These are phyloP conservation scores for Ogataea dorogensis DNA, from an alignment of 805 yeast species.

Conservation along the genomic window DNA sequence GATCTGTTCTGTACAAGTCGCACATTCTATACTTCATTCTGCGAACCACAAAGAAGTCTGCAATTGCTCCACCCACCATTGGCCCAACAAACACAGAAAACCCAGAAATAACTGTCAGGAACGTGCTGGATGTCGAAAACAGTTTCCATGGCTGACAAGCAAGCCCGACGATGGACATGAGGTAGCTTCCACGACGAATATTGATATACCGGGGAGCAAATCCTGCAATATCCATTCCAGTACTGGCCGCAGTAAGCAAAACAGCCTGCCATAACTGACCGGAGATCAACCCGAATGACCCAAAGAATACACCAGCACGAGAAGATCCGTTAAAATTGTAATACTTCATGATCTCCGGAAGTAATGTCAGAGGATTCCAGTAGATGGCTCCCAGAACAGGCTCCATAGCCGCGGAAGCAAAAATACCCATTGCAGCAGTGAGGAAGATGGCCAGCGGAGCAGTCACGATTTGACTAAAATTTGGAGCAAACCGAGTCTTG, in stretches of 20 bases:
- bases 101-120: conserved; percentile 72
- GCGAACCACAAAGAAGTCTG: conserved; percentile 28
- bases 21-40: conserved; percentile 32
- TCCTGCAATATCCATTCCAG: conserved; percentile 52
- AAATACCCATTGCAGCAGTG: conserved; percentile 62
- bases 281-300: conserved; percentile 37
- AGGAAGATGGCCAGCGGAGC: conserved; percentile 60
- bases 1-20: conserved; percentile 22
- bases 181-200: conserved; percentile 45
- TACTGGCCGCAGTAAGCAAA: conserved; percentile 41
- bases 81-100: conserved; percentile 61
- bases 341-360: conserved; percentile 38
- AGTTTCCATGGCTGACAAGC: conserved; percentile 43
- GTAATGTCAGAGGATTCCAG: conserved; percentile 50
- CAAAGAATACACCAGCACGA: conserved; percentile 50
- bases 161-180: conserved; percentile 36
- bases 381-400: conserved; percentile 43
- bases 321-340: conserved; percentile 37
- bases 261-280: conserved; percentile 41
- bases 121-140: conserved; percentile 35
- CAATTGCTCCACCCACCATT: conserved; percentile 22
- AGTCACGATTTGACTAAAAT: conserved; percentile 19
- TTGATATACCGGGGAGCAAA: conserved; percentile 44
- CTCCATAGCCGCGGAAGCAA: conserved; percentile 57
- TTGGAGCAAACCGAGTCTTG: conserved; percentile 24